phyloP scores from a whole-genome alignment of 495 filamentous ascomycete species.

The Penicillium malachiteum region DNA sequence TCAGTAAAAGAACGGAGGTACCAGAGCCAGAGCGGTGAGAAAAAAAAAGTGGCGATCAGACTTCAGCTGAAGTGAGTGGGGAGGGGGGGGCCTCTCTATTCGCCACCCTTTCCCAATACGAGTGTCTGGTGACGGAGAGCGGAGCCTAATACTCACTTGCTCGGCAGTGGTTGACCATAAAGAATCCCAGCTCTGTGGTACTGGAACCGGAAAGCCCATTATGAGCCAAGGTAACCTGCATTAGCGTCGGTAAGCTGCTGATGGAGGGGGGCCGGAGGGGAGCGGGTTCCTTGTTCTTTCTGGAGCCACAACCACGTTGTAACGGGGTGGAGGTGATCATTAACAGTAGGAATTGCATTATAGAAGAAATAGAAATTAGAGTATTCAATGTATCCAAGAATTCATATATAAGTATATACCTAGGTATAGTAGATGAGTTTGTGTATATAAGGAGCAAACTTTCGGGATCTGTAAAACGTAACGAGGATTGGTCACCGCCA shows the following conservation, averaged over 20 bases:
- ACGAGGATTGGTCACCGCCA: too few species aligned
- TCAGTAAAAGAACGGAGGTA: background rate
- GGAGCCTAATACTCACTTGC: background rate
- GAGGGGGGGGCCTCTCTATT: conserved; percentile 25
- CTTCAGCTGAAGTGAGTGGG: conserved; percentile 26
- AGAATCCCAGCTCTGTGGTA: conserved; percentile 40
- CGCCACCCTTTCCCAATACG: background rate
- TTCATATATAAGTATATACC: too few species aligned
- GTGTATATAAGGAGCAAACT: too few species aligned
- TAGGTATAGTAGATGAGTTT: too few species aligned
- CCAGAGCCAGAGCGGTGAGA: conserved; percentile 22
- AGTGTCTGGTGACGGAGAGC: conserved; percentile 22
- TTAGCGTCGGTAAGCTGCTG: conserved; percentile 40
- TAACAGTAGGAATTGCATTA: too few species aligned
- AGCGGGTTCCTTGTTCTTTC: conserved; percentile 23
- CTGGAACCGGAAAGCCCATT: conserved; percentile 35
- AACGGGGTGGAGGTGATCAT: conserved; percentile 6
- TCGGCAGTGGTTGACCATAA: conserved; percentile 17
- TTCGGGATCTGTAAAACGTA: too few species aligned
- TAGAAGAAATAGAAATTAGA: too few species aligned
- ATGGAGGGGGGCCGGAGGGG: conserved; percentile 18
- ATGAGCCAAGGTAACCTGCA: conserved; percentile 43
- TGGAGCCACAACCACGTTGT: conserved; percentile 34
- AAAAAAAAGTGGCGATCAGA: conserved; percentile 31
- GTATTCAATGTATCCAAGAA: too few species aligned